Base-by-base conservation (phyloP, 1,284 basidiomycete species). In the Microbotryum saponariae region DNA sequence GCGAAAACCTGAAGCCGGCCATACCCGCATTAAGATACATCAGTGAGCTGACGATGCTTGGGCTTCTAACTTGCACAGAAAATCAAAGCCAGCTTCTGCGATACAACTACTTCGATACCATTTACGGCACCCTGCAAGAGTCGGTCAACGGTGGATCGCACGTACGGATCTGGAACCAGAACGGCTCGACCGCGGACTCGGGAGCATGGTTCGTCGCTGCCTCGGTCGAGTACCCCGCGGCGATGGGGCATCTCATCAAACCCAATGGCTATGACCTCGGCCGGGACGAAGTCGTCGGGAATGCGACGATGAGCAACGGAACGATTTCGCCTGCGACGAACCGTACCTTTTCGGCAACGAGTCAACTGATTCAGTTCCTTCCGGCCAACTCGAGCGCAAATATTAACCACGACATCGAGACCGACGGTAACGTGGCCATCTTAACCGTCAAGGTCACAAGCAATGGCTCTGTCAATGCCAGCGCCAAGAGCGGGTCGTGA, bases 131-230 rank as follows among this genome's bases (percentile, higher is more conserved):
- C 3, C 91, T 90, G 74, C 78, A 81, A 68, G 91, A 97, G 76
- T 89, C 89, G 3, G 82, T 96, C 57, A 72, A 87, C 65, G 92
- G 92, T 20, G 92, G 92, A 14, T 83, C 89, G 71, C 92, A 97
- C 73, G 84, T 93, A 74, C 83, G 92, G 45, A 94, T 91, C 76
- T 97, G 89, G 88, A 76, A 10, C 83, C 48, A 55, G 37, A 55
- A 48, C 45, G 45, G 42, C 44, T 23, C n/a, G 8, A 27, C 31
- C 3, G 42, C 37, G 54, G 54, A 51, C 67, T 86, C 85, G 62
- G 82, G 85, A 31, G 90, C 91, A 12, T 80, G 88, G 58, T 96
- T 96, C 73, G 78, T 94, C 77, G 91, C 88, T 60, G 72, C 65
- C 4, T 72, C 68, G 4, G 59, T 66, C 61, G 74, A 74, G 53